Conservation (phyloP, 345 rosid genomes). For the Eutrema heterophyllum region DNA sequence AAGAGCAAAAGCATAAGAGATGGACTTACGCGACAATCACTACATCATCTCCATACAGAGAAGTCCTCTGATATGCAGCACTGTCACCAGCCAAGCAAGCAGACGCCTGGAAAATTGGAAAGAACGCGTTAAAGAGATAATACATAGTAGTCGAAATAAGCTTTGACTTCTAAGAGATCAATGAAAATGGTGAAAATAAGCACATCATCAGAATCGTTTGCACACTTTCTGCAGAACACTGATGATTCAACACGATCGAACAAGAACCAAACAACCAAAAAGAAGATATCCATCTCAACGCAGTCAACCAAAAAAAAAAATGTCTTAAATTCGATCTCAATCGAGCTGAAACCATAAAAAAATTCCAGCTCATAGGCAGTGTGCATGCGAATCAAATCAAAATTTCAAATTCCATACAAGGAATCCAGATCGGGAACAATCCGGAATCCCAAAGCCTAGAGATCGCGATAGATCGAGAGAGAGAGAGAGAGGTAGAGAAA, state of each 20-base stretch:
- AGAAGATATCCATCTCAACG: neutral
- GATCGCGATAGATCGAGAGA: constrained; percentile 4
- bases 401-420: neutral
- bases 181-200: neutral
- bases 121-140: neutral
- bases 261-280: neutral
- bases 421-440: constrained; percentile 14
- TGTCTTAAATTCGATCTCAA: neutral
- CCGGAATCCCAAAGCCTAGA: neutral
- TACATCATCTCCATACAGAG: constrained; percentile 80
- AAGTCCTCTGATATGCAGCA: constrained; percentile 76
- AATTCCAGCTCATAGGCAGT: neutral
- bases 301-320: neutral
- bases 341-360: neutral
- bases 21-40: constrained; percentile 86
- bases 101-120: constrained; percentile 49
- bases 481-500: neutral
- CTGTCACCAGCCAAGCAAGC: constrained; percentile 91
- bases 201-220: neutral
- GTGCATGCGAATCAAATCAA: neutral
- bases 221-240: neutral
- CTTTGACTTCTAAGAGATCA: constrained; percentile 2
- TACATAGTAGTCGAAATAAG: neutral
- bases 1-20: neutral
- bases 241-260: neutral